Evolutionary conservation across 2,329 filamentous ascomycete species (phyloP).

Genomic region (Aspergillus neoniger): DNA sequence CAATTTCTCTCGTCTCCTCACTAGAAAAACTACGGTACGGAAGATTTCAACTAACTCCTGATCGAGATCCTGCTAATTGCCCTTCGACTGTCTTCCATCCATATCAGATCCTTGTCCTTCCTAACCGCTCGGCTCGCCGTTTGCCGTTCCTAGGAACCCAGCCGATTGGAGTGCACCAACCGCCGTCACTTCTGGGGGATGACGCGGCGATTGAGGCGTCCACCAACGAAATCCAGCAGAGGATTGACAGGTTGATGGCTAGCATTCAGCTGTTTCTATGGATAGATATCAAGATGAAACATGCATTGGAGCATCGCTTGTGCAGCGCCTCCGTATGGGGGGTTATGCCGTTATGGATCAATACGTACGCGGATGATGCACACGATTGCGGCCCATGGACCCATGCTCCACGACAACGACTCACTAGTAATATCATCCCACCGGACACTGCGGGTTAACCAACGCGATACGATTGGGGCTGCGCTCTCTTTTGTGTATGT

Average conservation of each 20-base stretch:
- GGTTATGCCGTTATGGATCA: not conserved
- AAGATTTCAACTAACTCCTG: not conserved
- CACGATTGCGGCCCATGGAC: slow-evolving; percentile 2
- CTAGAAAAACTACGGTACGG: no score
- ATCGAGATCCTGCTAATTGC: not conserved
- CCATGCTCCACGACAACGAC: not conserved
- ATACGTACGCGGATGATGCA: slow-evolving; percentile 2
- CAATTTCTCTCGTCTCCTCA: not conserved
- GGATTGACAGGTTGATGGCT: not conserved
- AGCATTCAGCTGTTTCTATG: slow-evolving; percentile 4
- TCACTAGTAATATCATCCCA: not conserved
- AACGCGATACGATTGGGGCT: not conserved
- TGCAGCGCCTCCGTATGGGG: not conserved
- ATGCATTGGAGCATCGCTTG: slow-evolving; percentile 9
- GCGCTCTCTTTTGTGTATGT: not conserved
- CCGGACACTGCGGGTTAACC: slow-evolving; percentile 3
- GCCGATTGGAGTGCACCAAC: slow-evolving; percentile 12
- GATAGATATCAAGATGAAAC: slow-evolving; percentile 10
- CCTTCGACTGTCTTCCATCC: slow-evolving; percentile 1
- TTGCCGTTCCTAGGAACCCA: slow-evolving; percentile 9
- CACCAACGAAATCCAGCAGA: not conserved
- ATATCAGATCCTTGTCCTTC: slow-evolving; percentile 1
- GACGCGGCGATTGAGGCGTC: slow-evolving; percentile 8
- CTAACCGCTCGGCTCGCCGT: slow-evolving; percentile 2
- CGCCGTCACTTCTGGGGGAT: slow-evolving; percentile 3